phyloP scores from a whole-genome alignment of 805 yeast species.

The Saccharomycopsis vini region DNA sequence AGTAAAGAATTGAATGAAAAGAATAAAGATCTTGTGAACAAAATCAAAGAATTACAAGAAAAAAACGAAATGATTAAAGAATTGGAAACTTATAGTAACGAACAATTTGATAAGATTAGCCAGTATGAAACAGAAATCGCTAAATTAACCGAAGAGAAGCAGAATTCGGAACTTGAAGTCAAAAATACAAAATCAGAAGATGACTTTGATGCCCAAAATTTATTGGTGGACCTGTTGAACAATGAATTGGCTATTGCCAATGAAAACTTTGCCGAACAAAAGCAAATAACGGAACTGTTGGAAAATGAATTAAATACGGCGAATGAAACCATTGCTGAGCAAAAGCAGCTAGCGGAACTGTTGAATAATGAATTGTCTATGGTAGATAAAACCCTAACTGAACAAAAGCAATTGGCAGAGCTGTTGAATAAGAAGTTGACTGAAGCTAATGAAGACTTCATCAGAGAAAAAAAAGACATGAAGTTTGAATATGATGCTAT shows the following conservation, averaged over 20 bases:
- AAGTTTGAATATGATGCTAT: constrained; percentile 19
- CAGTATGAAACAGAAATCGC: constrained; percentile 1
- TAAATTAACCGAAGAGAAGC: neutral
- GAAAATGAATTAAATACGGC: too few species aligned
- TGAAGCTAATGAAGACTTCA: constrained; percentile 10
- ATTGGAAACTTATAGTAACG: constrained; percentile 16
- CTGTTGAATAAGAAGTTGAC: constrained; percentile 3
- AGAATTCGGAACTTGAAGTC: neutral
- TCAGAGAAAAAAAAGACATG: constrained; percentile 15
- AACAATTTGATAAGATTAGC: constrained; percentile 8
- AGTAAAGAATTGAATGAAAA: constrained; percentile 13
- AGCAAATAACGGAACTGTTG: too few species aligned
- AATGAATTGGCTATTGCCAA: too few species aligned
- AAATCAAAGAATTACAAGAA: constrained; percentile 16
- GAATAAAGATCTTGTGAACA: constrained; percentile 15
- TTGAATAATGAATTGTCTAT: too few species aligned
- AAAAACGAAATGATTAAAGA: constrained; percentile 17
- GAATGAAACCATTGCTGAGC: too few species aligned
- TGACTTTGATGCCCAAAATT: too few species aligned
- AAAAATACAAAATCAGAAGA: neutral
- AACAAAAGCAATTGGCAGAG: too few species aligned
- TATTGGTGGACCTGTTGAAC: too few species aligned
- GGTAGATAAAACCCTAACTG: too few species aligned
- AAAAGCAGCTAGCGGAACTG: too few species aligned
- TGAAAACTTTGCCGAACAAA: neutral